phyloP scores from a whole-genome alignment of 805 yeast genomes.

The Myxozyma lipomycoides region DNA sequence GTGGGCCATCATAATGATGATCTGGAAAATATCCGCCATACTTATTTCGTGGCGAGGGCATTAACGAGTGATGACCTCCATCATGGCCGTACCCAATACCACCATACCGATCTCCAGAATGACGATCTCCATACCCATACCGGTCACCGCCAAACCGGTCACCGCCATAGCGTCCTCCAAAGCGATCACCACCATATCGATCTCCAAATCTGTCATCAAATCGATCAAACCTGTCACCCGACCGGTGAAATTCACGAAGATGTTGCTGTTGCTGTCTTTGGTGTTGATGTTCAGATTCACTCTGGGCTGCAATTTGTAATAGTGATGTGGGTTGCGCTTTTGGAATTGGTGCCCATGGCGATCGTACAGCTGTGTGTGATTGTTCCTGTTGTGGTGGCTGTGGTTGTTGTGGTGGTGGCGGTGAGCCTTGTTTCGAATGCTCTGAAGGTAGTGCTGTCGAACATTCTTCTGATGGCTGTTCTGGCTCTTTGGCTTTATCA shows the following conservation, averaged over 20 bases:
- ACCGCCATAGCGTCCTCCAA: slow-evolving; percentile 1
- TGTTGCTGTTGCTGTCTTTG: background rate
- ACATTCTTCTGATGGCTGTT: background rate
- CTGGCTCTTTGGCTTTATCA: slow-evolving; percentile 4
- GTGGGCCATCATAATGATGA: slow-evolving; percentile 1
- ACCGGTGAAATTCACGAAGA: background rate
- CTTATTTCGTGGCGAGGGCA: background rate
- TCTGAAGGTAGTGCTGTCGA: background rate
- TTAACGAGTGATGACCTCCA: background rate
- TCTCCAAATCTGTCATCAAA: background rate
- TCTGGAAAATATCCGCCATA: background rate
- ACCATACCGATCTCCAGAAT: background rate
- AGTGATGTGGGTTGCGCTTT: slow-evolving; percentile 19
- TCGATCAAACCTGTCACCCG: background rate
- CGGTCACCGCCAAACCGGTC: slow-evolving; percentile 1
- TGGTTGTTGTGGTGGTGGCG: background rate
- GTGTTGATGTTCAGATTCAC: background rate
- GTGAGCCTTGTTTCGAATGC: background rate
- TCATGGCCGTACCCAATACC: background rate
- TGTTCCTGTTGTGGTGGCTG: slow-evolving; percentile 3
- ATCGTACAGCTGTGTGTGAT: slow-evolving; percentile 2
- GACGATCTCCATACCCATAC: background rate
- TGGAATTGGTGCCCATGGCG: slow-evolving; percentile 28
- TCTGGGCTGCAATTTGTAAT: background rate
- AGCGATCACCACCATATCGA: background rate